A percentile compares a stretch with the other conserved stretches of the same genome.
Evolutionary conservation across 306 rosid genomes (phyloP).

Genomic region (Vachellia pachyceras): DNA sequence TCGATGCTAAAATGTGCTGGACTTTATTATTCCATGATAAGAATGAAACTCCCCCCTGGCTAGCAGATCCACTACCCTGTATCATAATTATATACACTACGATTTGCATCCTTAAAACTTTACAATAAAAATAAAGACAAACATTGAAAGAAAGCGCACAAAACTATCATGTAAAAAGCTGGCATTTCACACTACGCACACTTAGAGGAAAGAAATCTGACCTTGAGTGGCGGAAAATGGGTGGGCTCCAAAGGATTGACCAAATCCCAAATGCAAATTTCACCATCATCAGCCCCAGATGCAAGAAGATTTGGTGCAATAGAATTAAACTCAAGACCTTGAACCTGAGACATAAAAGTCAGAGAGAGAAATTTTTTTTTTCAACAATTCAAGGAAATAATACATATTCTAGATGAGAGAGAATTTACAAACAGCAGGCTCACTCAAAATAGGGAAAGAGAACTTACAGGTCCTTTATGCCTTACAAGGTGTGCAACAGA

Average conservation of each 20-base stretch:
- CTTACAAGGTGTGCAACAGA: conserved; percentile 77
- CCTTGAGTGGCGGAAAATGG: conserved; percentile 96
- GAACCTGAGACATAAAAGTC: conserved; percentile 69
- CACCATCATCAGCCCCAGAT: conserved; percentile 99
- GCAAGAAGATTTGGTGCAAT: conserved; percentile 90
- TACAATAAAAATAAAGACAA: conserved; percentile 7
- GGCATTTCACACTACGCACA: conserved; percentile 8
- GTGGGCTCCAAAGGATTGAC: conserved; percentile 86
- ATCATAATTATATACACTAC: conserved; percentile 31
- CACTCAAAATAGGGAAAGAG: conserved; percentile 8
- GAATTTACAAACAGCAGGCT: conserved; percentile 25
- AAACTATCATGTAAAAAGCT: conserved; percentile 8
- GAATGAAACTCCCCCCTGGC: conserved; percentile 95
- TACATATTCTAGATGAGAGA: conserved; percentile 16
- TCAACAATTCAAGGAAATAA: conserved; percentile 31
- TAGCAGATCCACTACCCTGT: conserved; percentile 96
- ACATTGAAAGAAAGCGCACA: conserved; percentile 7
- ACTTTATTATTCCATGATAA: conserved; percentile 99
- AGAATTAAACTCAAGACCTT: conserved; percentile 93
- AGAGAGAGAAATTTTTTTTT: conserved; percentile 21
- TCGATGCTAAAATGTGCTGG: conserved; percentile 93
- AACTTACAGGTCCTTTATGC: conserved; percentile 98
- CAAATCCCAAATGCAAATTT: conserved; percentile 98
- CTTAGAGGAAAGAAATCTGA: conserved; percentile 37
- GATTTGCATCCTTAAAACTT: conserved; percentile 17